These are phyloP conservation scores for Russula sp. DNA, from an alignment of 768 basidiomycete species.

Conservation along the genomic window DNA sequence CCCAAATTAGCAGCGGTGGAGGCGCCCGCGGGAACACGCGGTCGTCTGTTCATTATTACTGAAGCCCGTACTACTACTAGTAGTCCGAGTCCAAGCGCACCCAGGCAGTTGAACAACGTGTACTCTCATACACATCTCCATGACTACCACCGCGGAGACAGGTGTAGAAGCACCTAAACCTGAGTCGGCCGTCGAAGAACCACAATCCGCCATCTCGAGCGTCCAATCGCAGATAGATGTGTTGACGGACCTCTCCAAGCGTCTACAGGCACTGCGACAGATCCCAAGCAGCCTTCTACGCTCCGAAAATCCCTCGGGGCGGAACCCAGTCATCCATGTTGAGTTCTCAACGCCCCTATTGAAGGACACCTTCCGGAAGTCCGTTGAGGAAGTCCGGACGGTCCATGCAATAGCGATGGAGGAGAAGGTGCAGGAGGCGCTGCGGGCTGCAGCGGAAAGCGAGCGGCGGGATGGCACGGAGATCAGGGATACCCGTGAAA, in stretches of 20 bases:
- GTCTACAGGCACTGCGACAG: constrained; percentile 20
- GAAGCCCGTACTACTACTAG: no score
- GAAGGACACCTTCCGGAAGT: constrained; percentile 15
- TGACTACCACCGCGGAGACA: constrained; percentile 5
- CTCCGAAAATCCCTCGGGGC: constrained; percentile 4
- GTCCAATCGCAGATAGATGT: constrained; percentile 24
- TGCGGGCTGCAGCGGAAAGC: constrained; percentile 50
- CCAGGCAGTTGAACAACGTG: neutral
- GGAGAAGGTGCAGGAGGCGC: constrained; percentile 52
- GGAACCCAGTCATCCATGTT: constrained; percentile 7
- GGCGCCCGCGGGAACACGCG: neutral
- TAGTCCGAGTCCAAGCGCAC: no score
- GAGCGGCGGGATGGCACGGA: constrained; percentile 47
- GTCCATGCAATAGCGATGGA: constrained; percentile 45
- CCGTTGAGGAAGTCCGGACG: constrained; percentile 41
- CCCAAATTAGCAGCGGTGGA: neutral
- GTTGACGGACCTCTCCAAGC: constrained; percentile 20
- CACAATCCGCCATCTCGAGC: constrained; percentile 5
- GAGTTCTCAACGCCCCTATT: neutral
- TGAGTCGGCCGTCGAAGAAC: constrained; percentile 3
- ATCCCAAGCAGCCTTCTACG: constrained; percentile 19
- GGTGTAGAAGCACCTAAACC: neutral
- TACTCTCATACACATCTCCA: neutral
- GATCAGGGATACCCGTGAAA: constrained; percentile 40
- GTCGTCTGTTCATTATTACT: neutral